Base-by-base conservation (phyloP, 768 basidiomycete species). In the Hysterangium stoloniferum region DNA sequence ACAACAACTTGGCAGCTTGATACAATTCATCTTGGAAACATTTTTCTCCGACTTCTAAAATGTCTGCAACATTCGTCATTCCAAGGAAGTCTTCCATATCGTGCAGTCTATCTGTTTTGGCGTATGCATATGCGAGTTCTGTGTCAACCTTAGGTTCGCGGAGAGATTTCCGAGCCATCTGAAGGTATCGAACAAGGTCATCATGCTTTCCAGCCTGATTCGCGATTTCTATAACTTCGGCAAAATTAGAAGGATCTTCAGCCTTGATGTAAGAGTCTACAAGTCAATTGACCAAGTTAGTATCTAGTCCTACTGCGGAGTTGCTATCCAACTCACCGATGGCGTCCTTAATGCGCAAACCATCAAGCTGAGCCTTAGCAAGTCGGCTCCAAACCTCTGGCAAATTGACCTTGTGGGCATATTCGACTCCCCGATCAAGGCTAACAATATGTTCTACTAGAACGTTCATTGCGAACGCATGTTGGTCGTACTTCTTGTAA, bases 31-130 rank as follows among this genome's bases (percentile, higher is more conserved):
- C 96, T 61, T 98, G 91, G 71, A 99, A 99, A 63, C 94, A 98
- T 67, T 98, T 97, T 75, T 99, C 96, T 65, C 96, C 96, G 48
- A 98, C 96, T 57, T 90, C 88, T 19, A 99, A 75, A 45, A 97
- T 74, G 62, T 99, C 96, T 4, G 96, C 96, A 41, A 99, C 96
- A 57, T 99, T 99, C 37, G 96, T 99, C 88, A 97, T 95, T 20
- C 77, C 77, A 57, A 99, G 72, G 79, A 99, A 99, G 70, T 99
- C 96, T 62, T 99, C 96, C 96, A 98, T 98, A 62, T 99, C 96
- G 63, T 98, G 95, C 12, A 99, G 70, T 46, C 96, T 84, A 55
- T 76, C 74, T 12, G 74, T 63, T 75, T 96, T 97, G 19, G 96
- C 96, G 64, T 98, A 99, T 4, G 96, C 90, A 64, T 97, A 96